Conservation (phyloP, 2,329 filamentous ascomycete species). For the Diaporthe eres region DNA sequence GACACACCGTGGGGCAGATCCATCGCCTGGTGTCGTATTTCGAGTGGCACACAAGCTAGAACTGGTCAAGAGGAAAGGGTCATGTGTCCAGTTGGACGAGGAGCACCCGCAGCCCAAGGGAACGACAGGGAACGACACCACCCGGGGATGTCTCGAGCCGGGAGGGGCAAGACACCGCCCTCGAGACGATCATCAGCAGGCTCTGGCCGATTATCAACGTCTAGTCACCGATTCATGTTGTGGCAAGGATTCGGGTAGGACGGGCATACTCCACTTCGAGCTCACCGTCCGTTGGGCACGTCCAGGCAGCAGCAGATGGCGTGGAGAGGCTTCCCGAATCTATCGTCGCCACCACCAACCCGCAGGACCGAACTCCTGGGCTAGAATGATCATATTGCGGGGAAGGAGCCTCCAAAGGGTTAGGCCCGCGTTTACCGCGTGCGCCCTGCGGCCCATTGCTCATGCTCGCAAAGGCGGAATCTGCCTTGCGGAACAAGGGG, state of each 20-base stretch:
- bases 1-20: background rate
- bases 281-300: too few relatives aligned
- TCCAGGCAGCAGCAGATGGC: background rate
- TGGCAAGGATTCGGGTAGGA: background rate
- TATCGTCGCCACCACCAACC: background rate
- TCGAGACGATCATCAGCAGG: slow-evolving; percentile 3
- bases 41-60: background rate
- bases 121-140: background rate
- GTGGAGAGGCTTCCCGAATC: background rate
- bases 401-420: background rate
- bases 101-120: background rate
- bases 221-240: background rate
- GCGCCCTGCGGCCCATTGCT: background rate
- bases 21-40: background rate
- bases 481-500: background rate
- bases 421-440: background rate
- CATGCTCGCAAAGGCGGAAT: background rate
- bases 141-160: background rate
- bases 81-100: background rate
- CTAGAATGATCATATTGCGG: background rate
- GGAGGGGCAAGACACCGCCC: background rate
- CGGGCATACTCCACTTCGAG: background rate
- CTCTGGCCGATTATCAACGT: background rate
- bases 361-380: background rate
- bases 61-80: background rate